These are phyloP conservation scores for Phaeosphaeriaceae sp. DNA, from an alignment of 2,329 filamentous ascomycete species.

Conservation along the genomic window DNA sequence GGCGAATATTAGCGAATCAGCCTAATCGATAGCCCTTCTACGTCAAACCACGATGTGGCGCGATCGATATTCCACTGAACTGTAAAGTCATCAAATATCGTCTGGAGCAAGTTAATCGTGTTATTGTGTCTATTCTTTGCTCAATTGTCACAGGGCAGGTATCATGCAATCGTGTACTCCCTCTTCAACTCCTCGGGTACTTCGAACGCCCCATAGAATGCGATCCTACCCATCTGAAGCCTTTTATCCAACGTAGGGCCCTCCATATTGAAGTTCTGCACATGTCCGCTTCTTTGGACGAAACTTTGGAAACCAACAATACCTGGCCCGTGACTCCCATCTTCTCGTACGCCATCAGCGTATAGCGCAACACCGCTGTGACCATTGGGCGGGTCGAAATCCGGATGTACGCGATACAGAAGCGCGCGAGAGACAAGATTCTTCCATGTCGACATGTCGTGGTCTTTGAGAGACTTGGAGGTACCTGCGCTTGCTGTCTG, in stretches of 20 bases:
- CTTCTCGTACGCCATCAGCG: slow-evolving; percentile 21
- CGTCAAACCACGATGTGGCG: too few species aligned
- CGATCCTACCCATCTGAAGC: slow-evolving; percentile 24
- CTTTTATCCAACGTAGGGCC: slow-evolving; percentile 18
- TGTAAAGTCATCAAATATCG: background rate
- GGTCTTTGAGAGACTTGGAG: slow-evolving; percentile 12
- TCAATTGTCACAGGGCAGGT: background rate
- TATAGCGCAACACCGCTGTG: slow-evolving; percentile 32
- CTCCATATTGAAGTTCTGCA: slow-evolving; percentile 29
- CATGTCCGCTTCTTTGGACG: slow-evolving; percentile 21
- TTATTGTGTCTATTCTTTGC: background rate
- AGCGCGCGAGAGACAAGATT: slow-evolving; percentile 22
- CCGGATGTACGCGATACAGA: slow-evolving; percentile 24
- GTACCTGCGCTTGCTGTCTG: slow-evolving; percentile 10
- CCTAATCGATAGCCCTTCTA: too few species aligned
- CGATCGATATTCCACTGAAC: too few species aligned
- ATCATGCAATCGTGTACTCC: slow-evolving; percentile 18
- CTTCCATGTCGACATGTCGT: slow-evolving; percentile 22
- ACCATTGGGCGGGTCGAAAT: slow-evolving; percentile 29
- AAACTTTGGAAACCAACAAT: slow-evolving; percentile 31
- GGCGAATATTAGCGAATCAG: background rate
- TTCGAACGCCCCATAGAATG: slow-evolving; percentile 32
- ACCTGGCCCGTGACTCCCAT: slow-evolving; percentile 22
- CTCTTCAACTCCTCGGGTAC: slow-evolving; percentile 25
- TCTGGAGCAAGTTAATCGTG: too few species aligned